A percentile compares a stretch with the other conserved stretches of the same genome.
phyloP scores from a whole-genome alignment of 106 monocot species.

The Dendrobium chrysotoxum region DNA sequence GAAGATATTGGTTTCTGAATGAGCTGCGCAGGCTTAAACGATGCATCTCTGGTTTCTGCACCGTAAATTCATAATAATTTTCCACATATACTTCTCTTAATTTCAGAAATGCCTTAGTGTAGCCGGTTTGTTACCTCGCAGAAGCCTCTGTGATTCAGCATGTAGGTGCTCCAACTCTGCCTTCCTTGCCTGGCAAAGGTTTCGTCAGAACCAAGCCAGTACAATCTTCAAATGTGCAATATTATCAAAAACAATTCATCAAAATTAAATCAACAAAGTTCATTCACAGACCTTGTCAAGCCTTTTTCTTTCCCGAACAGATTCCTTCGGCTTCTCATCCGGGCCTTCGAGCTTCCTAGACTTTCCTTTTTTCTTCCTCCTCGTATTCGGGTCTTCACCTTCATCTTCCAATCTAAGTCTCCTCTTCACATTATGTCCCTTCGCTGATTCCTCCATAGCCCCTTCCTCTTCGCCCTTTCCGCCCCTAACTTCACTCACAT shows the following conservation, averaged over 20 bases:
- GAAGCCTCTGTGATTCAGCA: constrained; percentile 71
- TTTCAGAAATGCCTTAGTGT: neutral
- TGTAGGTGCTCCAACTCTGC: constrained; percentile 58
- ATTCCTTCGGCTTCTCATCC: constrained; percentile 25
- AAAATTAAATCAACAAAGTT: neutral
- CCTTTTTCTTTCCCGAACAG: constrained; percentile 35
- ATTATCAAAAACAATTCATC: neutral
- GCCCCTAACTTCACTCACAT: neutral
- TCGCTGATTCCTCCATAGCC: constrained; percentile 13
- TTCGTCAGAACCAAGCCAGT: neutral
- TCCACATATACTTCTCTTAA: neutral
- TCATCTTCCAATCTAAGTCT: constrained; percentile 36
- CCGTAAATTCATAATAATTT: neutral
- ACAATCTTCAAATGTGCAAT: neutral
- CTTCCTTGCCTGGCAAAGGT: constrained; percentile 61
- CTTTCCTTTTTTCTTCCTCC: constrained; percentile 23
- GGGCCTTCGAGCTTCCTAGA: constrained; percentile 7
- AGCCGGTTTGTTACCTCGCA: constrained; percentile 51
- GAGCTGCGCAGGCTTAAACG: constrained; percentile 54
- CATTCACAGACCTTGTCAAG: constrained; percentile 45
- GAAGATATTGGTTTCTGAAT: constrained; percentile 86
- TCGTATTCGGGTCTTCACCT: constrained; percentile 25
- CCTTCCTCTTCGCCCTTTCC: neutral
- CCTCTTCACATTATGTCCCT: constrained; percentile 53
- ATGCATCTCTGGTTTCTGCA: constrained; percentile 77